Conservation (phyloP, 78 protist species). For the Diacronema lutheri region DNA sequence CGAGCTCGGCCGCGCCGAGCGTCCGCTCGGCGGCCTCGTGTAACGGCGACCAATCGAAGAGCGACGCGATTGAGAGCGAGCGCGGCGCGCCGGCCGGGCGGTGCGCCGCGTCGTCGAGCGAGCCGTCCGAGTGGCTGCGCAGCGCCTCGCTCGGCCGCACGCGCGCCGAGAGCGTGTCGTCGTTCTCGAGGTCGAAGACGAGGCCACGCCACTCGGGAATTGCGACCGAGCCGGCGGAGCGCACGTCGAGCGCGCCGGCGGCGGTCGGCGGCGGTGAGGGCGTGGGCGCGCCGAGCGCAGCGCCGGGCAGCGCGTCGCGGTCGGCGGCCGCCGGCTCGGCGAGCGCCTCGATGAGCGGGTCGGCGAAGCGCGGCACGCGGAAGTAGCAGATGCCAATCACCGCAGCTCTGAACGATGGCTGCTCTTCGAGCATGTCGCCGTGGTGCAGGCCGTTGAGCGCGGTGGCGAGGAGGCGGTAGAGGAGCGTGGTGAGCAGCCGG, state of each 20-base stretch:
- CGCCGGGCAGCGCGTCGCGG: not conserved
- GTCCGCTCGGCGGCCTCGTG: not conserved
- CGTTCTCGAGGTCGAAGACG: no score
- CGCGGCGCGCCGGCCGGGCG: not conserved
- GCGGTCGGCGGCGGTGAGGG: not conserved
- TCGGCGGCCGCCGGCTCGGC: no score
- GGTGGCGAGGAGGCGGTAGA: not conserved
- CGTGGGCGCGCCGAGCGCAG: not conserved
- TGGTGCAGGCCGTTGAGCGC: no score
- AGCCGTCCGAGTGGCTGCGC: not conserved
- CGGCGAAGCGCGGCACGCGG: not conserved
- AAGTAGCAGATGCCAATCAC: not conserved
- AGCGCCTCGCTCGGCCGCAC: no score
- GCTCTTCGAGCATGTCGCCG: no score
- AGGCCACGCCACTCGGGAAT: not conserved
- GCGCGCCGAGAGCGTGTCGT: no score
- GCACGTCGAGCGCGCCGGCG: not conserved
- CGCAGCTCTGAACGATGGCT: not conserved
- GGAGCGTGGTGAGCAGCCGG: not conserved
- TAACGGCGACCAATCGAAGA: not conserved
- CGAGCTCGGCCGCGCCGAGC: not conserved
- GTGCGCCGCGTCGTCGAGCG: not conserved
- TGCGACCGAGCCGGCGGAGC: not conserved
- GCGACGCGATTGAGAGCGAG: no score
- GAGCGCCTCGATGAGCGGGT: not conserved